phyloP scores from a whole-genome alignment of 2,329 filamentous ascomycete species.

The Alternaria brassicae region DNA sequence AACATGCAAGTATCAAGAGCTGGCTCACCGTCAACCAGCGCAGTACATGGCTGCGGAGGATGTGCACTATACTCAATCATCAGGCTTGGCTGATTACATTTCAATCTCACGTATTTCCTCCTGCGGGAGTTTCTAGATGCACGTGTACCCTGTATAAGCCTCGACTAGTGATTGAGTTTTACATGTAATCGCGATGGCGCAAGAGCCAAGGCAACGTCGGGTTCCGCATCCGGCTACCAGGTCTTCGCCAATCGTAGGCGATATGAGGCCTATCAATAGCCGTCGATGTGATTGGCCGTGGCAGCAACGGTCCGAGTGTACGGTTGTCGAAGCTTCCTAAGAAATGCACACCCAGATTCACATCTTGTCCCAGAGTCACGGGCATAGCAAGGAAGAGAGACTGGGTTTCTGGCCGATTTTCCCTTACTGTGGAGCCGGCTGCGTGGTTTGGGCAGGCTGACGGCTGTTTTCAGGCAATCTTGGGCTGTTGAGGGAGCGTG shows the following conservation, averaged over 20 bases:
- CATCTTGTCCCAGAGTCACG: not conserved
- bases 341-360: constrained; percentile 2
- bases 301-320: constrained; percentile 1
- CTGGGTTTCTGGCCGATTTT: fast-evolving
- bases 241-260: constrained; percentile 14
- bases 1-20: too few relatives aligned
- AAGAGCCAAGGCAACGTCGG: constrained; percentile 9
- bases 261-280: constrained; percentile 15
- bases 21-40: too few relatives aligned
- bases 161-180: not conserved
- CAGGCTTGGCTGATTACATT: too few relatives aligned
- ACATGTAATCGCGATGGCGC: constrained; percentile 4
- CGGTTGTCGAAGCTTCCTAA: constrained; percentile 13
- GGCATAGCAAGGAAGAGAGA: too few relatives aligned
- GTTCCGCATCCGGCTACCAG: not conserved
- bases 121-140: too few relatives aligned
- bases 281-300: constrained; percentile 5
- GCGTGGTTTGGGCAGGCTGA: constrained; percentile 10
- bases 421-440: not conserved
- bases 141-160: not conserved
- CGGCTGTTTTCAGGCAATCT: constrained; percentile 10
- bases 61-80: too few relatives aligned
- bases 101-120: too few relatives aligned
- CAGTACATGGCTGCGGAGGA: too few relatives aligned
- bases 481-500: constrained; percentile 39